Conservation (phyloP, 805 yeast genomes). For the Saccharomycopsis sp. region DNA sequence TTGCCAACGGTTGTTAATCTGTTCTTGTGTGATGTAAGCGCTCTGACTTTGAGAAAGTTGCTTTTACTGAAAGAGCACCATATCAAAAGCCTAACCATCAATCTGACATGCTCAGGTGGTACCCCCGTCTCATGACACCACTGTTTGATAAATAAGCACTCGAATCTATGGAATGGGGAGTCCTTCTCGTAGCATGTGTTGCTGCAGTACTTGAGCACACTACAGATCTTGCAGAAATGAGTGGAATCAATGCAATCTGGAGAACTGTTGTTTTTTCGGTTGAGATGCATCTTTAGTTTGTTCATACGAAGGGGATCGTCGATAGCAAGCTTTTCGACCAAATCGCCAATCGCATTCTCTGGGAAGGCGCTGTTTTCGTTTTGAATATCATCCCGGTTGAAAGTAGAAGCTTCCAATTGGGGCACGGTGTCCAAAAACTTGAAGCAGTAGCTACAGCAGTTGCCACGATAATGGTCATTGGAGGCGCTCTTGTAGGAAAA, state of each 20-base stretch:
- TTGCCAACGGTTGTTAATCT: background rate
- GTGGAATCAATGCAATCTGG: too few relatives aligned
- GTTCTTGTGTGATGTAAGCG: conserved; percentile 10
- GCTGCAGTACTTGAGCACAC: conserved; percentile 6
- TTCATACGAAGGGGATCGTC: too few relatives aligned
- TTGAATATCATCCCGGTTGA: too few relatives aligned
- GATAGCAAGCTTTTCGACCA: too few relatives aligned
- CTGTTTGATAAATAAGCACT: conserved; percentile 9
- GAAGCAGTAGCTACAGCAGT: conserved; percentile 7
- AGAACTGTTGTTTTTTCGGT: too few relatives aligned
- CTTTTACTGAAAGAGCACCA: conserved; percentile 6
- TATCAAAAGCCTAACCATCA: conserved; percentile 10
- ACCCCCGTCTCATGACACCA: background rate
- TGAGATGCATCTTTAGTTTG: too few relatives aligned
- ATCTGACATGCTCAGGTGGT: background rate
- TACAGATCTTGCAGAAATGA: too few relatives aligned
- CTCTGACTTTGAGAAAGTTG: conserved; percentile 3
- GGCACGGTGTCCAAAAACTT: too few relatives aligned
- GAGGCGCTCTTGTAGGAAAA: background rate
- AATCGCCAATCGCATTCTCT: too few relatives aligned
- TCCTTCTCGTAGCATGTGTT: conserved; percentile 6
- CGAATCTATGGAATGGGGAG: conserved; percentile 5
- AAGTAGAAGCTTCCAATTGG: too few relatives aligned
- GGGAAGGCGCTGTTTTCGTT: too few relatives aligned
- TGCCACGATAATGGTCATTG: conserved; percentile 8